Evolutionary conservation across 768 basidiomycete species (phyloP).

Genomic region (Trichaptum fuscoviolaceum): DNA sequence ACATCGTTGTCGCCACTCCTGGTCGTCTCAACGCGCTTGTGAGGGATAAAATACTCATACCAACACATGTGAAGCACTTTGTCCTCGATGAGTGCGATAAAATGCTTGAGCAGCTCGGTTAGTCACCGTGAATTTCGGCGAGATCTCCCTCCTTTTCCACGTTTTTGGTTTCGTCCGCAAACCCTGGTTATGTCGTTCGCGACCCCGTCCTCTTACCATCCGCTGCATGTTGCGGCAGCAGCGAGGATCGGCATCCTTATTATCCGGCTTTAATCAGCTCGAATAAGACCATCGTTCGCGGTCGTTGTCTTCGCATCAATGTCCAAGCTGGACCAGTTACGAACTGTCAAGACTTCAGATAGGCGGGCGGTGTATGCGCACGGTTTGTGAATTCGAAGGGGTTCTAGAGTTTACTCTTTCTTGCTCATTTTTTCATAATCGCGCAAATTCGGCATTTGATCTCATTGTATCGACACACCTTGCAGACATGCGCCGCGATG

Average conservation of each 20-base stretch:
- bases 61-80: conserved; percentile 97
- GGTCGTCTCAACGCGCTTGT: conserved; percentile 94
- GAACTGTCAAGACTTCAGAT: background rate
- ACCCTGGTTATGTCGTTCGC: background rate
- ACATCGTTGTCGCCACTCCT: conserved; percentile 97
- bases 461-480: conserved; percentile 62
- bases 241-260: background rate
- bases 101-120: conserved; percentile 99
- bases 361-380: background rate
- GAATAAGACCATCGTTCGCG: background rate
- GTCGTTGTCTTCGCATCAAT: background rate
- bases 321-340: background rate
- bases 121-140: conserved; percentile 84
- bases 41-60: conserved; percentile 92
- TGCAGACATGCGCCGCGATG: conserved; percentile 99
- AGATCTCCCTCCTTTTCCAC: conserved; percentile 26
- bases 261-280: background rate
- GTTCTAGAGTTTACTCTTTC: background rate
- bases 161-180: conserved; percentile 17
- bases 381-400: background rate
- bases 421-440: conserved; percentile 12
- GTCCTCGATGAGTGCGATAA: conserved; percentile 99
- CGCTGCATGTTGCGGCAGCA: background rate
- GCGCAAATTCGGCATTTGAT: conserved; percentile 9
- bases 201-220: background rate